A percentile compares a stretch with the other conserved stretches of the same genome.
Conservation (phyloP, 331 rosid species). For the Quercus phellos region DNA sequence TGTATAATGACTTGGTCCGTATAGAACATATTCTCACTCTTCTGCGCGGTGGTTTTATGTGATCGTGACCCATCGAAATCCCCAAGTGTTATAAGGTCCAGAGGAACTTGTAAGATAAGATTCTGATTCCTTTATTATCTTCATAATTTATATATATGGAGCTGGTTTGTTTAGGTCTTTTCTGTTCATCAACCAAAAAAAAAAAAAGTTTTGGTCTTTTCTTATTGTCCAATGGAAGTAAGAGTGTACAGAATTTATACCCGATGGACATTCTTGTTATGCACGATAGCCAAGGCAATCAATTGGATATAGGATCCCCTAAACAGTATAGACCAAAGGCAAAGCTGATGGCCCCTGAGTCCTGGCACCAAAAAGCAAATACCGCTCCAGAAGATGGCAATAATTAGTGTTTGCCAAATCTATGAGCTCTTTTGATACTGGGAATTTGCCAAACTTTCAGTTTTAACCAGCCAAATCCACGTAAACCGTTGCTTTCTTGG, state of each 20-base stretch:
- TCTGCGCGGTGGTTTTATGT: constrained; percentile 16
- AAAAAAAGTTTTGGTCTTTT: neutral
- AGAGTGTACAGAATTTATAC: neutral
- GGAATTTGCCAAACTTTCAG: constrained; percentile 1
- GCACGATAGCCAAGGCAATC: neutral
- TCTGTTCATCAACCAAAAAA: neutral
- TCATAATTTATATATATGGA: neutral
- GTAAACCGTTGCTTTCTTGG: constrained; percentile 22
- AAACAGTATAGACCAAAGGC: constrained; percentile 2
- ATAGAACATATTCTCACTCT: neutral
- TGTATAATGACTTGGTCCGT: neutral
- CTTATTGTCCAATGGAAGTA: constrained; percentile 16
- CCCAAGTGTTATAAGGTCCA: neutral
- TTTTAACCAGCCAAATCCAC: constrained; percentile 19
- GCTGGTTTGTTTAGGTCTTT: neutral
- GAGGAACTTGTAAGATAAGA: constrained; percentile 10
- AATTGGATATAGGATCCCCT: neutral
- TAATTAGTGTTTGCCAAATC: constrained; percentile 19
- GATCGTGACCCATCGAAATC: constrained; percentile 31
- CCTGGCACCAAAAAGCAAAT: too few relatives aligned
- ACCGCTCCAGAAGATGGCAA: too few relatives aligned
- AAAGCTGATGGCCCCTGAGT: too few relatives aligned
- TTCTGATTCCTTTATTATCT: constrained; percentile 3
- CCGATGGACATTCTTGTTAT: constrained; percentile 11
- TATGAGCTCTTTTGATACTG: constrained; percentile 3